phyloP scores from a whole-genome alignment of 2,329 filamentous ascomycete genomes.

The Lasiodiplodia gonubiensis region DNA sequence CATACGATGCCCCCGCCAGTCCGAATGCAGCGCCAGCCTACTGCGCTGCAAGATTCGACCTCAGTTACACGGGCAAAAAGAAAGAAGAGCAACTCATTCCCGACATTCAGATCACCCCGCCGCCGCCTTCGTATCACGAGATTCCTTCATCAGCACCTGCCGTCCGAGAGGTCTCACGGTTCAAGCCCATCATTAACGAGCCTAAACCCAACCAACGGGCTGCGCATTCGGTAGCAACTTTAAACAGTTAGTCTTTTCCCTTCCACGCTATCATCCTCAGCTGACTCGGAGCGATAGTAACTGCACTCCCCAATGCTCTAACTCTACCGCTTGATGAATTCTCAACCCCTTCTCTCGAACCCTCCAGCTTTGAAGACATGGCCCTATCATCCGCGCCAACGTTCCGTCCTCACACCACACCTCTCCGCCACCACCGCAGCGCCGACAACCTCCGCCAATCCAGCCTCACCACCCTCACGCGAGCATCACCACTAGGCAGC shows the following conservation, averaged over 20 bases:
- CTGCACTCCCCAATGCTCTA: neutral
- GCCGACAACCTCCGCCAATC: slow-evolving; percentile 7
- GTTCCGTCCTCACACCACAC: neutral
- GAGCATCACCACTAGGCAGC: neutral
- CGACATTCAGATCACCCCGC: neutral
- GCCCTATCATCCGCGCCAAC: neutral
- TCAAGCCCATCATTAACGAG: neutral
- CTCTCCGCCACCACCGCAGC: slow-evolving; percentile 1
- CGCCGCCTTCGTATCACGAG: slow-evolving; percentile 3
- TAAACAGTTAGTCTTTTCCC: neutral
- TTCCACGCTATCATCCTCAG: neutral
- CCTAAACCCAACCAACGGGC: neutral
- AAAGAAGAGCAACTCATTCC: neutral
- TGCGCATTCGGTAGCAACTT: neutral
- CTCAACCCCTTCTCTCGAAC: neutral
- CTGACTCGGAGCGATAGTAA: neutral
- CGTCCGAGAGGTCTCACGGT: neutral
- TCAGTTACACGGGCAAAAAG: neutral
- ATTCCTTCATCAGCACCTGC: neutral
- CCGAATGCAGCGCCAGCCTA: neutral
- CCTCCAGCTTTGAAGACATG: neutral
- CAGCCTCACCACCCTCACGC: neutral
- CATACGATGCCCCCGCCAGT: neutral
- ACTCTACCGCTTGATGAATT: neutral
- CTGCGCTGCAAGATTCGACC: neutral